These are phyloP conservation scores for Calonectria multiphialidica DNA, from an alignment of 2,329 filamentous ascomycete genomes.

Conservation along the genomic window DNA sequence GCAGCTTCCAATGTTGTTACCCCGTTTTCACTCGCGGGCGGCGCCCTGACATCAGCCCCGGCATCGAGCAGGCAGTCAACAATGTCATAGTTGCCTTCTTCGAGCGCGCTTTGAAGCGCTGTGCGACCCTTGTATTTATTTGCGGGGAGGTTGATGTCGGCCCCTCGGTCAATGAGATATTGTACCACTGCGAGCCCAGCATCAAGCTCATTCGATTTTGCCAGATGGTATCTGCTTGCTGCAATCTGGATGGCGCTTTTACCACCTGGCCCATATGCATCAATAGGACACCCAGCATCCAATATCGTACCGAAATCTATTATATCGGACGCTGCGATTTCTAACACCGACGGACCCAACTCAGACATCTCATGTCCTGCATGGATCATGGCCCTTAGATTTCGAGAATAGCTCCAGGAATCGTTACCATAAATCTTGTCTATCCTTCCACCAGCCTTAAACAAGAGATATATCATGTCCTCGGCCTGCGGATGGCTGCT, in stretches of 20 bases:
- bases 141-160: not conserved
- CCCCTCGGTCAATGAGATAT: not conserved
- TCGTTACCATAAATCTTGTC: too few relatives aligned
- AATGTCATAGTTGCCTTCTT: not conserved
- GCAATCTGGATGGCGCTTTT: not conserved
- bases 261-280: not conserved
- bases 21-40: not conserved
- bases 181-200: not conserved
- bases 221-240: not conserved
- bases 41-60: not conserved
- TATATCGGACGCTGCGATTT: not conserved
- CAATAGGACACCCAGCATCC: not conserved
- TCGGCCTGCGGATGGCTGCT: accelerated
- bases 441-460: not conserved
- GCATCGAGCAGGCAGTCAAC: not conserved
- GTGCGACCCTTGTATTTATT: not conserved
- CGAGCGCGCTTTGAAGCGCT: not conserved
- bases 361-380: not conserved
- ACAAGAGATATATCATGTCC: not conserved
- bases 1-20: not conserved
- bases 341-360: not conserved
- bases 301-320: not conserved
- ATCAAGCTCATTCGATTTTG: accelerated
- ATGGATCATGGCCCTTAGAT: not conserved
- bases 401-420: too few relatives aligned